These are phyloP conservation scores for Ambispora gerdemannii DNA, from an alignment of 192 early-diverging fungal genomes.

Conservation along the genomic window DNA sequence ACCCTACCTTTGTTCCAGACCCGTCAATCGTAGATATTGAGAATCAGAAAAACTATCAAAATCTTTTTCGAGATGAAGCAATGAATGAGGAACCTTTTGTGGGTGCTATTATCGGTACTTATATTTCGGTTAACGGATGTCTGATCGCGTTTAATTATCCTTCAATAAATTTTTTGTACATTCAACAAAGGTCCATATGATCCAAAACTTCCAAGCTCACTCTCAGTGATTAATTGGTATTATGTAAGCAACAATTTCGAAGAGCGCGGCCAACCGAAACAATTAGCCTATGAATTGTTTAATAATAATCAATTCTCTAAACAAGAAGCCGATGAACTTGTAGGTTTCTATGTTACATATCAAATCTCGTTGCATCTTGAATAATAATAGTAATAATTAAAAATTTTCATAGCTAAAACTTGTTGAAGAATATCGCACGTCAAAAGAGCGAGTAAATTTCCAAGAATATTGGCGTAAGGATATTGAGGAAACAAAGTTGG, in stretches of 20 bases:
- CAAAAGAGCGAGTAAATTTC: conserved; percentile 58
- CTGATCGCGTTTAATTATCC: too few relatives aligned
- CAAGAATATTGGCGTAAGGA: conserved; percentile 74
- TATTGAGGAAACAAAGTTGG: conserved; percentile 60
- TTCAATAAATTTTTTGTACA: too few relatives aligned
- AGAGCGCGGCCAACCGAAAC: conserved; percentile 63
- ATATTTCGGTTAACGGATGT: too few relatives aligned
- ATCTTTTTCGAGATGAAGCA: conserved; percentile 62
- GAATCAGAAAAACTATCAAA: conserved; percentile 85
- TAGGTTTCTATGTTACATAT: conserved; percentile 26
- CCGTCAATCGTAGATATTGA: conserved; percentile 87
- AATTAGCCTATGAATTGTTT: conserved; percentile 57
- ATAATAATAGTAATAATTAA: not conserved
- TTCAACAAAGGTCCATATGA: conserved; percentile 71
- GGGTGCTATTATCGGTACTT: conserved; percentile 85
- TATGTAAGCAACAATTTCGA: conserved; percentile 57
- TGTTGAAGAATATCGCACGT: conserved; percentile 51
- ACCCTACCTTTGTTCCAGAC: conserved; percentile 84
- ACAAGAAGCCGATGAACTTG: conserved; percentile 52
- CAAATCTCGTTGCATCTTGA: not conserved
- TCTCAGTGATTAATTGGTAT: conserved; percentile 88
- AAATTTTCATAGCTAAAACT: conserved; percentile 48
- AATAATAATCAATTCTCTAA: conserved; percentile 47
- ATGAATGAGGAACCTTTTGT: conserved; percentile 74
- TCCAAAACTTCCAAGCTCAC: conserved; percentile 66